Conservation (phyloP, 1,139 yeast species). For the Blastobotrys raffinosifermentans region DNA sequence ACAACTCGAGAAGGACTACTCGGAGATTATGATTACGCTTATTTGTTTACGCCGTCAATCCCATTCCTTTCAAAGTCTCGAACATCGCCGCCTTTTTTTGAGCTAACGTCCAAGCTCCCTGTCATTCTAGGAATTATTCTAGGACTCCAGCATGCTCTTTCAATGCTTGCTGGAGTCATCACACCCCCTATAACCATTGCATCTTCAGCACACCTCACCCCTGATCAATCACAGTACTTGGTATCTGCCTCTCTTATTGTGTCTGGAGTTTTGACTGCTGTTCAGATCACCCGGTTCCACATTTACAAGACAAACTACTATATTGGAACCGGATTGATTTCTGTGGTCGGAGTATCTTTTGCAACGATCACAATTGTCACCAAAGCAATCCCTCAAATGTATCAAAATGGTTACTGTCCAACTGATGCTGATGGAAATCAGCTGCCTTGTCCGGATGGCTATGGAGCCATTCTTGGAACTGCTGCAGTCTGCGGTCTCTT, state of each 20-base stretch:
- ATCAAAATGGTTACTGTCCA: slow-evolving; percentile 64
- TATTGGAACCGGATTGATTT: slow-evolving; percentile 79
- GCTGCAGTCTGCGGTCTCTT: slow-evolving; percentile 70
- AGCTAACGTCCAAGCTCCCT: slow-evolving; percentile 74
- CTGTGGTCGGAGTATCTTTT: slow-evolving; percentile 87
- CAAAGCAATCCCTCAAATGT: slow-evolving; percentile 76
- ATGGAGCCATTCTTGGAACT: slow-evolving; percentile 79
- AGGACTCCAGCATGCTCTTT: slow-evolving; percentile 81
- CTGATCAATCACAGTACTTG: slow-evolving; percentile 54
- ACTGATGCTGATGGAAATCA: slow-evolving; percentile 49
- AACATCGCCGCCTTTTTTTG: slow-evolving; percentile 68
- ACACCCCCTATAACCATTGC: slow-evolving; percentile 79
- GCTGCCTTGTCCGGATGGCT: slow-evolving; percentile 85
- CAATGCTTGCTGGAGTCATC: slow-evolving; percentile 88
- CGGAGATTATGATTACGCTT: slow-evolving; percentile 78
- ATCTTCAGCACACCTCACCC: slow-evolving; percentile 49
- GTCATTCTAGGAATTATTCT: slow-evolving; percentile 63
- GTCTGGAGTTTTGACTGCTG: slow-evolving; percentile 63
- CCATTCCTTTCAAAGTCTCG: slow-evolving; percentile 51
- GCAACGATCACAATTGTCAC: slow-evolving; percentile 78
- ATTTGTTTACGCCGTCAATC: slow-evolving; percentile 67
- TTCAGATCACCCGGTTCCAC: slow-evolving; percentile 79
- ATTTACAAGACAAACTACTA: slow-evolving; percentile 66
- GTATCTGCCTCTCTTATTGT: slow-evolving; percentile 73
- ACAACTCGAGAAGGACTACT: slow-evolving; percentile 65